phyloP scores from a whole-genome alignment of 2,329 filamentous ascomycete genomes.

The Mariannaea sp. region DNA sequence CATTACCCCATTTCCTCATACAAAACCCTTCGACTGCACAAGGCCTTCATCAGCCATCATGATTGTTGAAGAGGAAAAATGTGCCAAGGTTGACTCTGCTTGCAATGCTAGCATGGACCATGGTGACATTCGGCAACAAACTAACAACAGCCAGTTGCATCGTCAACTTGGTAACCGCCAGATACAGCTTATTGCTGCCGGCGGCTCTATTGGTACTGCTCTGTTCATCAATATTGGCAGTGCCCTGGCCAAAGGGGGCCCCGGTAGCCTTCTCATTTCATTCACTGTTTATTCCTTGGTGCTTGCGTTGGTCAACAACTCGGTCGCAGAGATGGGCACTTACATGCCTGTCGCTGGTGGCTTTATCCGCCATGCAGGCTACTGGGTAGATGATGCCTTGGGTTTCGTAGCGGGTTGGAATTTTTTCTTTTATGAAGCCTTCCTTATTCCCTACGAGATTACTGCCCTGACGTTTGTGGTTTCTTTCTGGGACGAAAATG shows the following conservation, averaged over 20 bases:
- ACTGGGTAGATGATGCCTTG: background rate
- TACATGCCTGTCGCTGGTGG: background rate
- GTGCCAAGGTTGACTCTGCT: too few species aligned
- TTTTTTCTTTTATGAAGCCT: background rate
- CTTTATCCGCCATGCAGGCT: background rate
- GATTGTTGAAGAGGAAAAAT: too few species aligned
- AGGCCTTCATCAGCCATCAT: too few species aligned
- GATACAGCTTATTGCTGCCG: background rate
- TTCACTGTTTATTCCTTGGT: background rate
- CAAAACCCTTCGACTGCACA: too few species aligned
- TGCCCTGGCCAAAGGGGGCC: background rate
- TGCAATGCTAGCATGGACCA: too few species aligned
- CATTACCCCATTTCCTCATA: too few species aligned
- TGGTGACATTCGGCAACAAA: too few species aligned
- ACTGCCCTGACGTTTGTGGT: background rate
- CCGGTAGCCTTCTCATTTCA: background rate
- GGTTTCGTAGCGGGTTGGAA: conserved; percentile 1
- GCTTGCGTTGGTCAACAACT: background rate
- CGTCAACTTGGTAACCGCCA: too few species aligned
- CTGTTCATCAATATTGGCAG: background rate
- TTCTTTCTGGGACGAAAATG: conserved; percentile 1
- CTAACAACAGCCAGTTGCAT: too few species aligned
- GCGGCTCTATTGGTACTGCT: background rate
- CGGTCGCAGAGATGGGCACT: background rate
- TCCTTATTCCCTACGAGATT: conserved; percentile 2